phyloP scores from a whole-genome alignment of 1,284 basidiomycete genomes.

The Pseudozyma pruni region DNA sequence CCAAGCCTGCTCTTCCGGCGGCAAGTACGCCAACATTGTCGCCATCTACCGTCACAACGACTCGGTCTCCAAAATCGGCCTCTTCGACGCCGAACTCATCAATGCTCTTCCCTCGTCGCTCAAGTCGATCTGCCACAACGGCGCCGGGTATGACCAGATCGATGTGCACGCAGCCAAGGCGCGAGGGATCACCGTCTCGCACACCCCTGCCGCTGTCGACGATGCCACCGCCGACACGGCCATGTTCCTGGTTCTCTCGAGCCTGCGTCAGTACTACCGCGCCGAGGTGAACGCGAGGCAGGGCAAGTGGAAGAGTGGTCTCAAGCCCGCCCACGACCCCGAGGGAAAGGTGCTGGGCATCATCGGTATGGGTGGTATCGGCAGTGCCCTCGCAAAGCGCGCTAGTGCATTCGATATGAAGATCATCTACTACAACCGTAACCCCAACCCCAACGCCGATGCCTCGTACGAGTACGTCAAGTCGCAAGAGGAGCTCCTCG shows the following conservation, averaged over 20 bases:
- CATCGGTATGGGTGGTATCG: conserved; percentile 63
- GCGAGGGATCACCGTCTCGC: conserved; percentile 57
- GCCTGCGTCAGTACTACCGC: conserved; percentile 57
- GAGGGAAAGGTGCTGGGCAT: conserved; percentile 59
- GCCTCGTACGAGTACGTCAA: conserved; percentile 39
- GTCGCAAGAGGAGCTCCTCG: conserved; percentile 69
- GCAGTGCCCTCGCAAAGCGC: conserved; percentile 57
- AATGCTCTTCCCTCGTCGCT: conserved; percentile 46
- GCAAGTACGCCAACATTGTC: conserved; percentile 75
- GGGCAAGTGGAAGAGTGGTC: conserved; percentile 56
- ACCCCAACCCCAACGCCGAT: conserved; percentile 46
- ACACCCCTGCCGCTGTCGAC: conserved; percentile 61
- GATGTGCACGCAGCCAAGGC: conserved; percentile 56
- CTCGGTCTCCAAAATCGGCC: conserved; percentile 54
- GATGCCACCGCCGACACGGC: conserved; percentile 63
- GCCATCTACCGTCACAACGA: conserved; percentile 83
- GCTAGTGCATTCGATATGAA: conserved; percentile 62
- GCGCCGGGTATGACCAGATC: conserved; percentile 64
- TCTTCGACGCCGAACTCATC: conserved; percentile 59
- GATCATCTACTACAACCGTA: conserved; percentile 63
- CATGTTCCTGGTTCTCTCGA: conserved; percentile 61
- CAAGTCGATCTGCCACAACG: conserved; percentile 63
- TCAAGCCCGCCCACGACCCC: conserved; percentile 54
- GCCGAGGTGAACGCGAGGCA: conserved; percentile 50
- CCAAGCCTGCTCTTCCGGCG: conserved; percentile 40